Percentiles rank a stretch among this genome's conserved stretches.
These are phyloP conservation scores for Fremontodendron californicum DNA, from an alignment of 345 rosid genomes.

Conservation along the genomic window DNA sequence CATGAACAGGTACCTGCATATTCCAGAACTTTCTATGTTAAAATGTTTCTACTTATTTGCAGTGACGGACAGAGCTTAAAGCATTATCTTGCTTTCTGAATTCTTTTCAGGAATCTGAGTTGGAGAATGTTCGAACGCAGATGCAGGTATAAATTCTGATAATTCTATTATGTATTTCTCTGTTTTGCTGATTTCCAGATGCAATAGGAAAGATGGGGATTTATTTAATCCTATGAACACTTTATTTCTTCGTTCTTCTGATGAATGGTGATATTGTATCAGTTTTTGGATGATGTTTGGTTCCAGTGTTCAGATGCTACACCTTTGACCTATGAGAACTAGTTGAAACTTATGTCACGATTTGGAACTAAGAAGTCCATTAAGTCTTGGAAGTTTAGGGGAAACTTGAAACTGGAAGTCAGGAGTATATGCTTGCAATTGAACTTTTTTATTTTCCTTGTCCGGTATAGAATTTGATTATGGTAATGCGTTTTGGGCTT, in stretches of 20 bases:
- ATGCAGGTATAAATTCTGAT: constrained; percentile 50
- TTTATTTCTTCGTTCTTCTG: neutral
- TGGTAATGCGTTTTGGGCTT: neutral
- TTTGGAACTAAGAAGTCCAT: neutral
- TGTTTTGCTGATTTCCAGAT: neutral
- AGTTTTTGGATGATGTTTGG: neutral
- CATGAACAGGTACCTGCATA: constrained; percentile 56
- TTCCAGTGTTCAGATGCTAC: neutral
- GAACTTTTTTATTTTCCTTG: neutral
- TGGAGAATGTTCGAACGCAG: constrained; percentile 82
- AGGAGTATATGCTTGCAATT: neutral
- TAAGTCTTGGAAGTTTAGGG: neutral
- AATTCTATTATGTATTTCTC: neutral
- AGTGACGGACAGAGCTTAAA: neutral
- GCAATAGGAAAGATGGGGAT: neutral
- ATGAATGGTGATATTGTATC: neutral
- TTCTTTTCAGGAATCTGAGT: constrained; percentile 66
- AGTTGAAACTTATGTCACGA: neutral
- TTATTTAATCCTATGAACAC: neutral
- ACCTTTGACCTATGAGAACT: neutral
- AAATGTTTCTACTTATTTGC: constrained; percentile 2
- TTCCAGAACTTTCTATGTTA: constrained; percentile 2
- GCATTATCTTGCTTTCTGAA: constrained; percentile 6
- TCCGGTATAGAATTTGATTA: neutral
- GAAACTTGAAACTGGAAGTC: neutral